Evolutionary conservation across 345 rosid genomes (phyloP), one percentile per base, ranked within the genome.

Genomic region (Syzygium grande): DNA sequence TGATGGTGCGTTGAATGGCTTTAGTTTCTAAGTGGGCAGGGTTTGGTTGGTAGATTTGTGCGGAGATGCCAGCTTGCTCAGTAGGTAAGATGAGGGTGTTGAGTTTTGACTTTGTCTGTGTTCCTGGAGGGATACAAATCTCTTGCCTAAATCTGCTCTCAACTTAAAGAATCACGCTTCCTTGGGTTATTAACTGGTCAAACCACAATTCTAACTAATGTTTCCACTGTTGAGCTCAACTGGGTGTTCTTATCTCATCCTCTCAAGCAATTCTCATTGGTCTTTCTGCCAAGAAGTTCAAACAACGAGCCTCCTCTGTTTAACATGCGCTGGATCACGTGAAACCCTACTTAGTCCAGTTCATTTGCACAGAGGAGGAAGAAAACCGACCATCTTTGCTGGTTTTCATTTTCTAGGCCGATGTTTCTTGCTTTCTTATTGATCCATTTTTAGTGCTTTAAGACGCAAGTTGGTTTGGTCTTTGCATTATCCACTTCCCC

Each of bases 261-360:
- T 84, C 55, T 41, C 38, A 27, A 51, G 55, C 85, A 51, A 34
- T 73, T 73, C 25, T 73, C 19, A 4, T 68, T 17, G 79, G 41
- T 16, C 22, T 68, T 68, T 65, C 16, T 30, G 38, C 43, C 49
- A 34, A 34, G 23, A 38, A 34, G 49, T 73, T 73, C 49, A 19
- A 34, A 34, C 25, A 22, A 22, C 11, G 49, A 9, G 43, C 13
- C 7, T 29, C 80, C 19, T 34, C 49, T 9, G 25, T 73, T 41
- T 4, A 84, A 84, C 79, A 29, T 56, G 86, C 86, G 88, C 88
- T 87, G 88, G 85, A 87, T 87, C 88, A 87, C 86, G 86, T 87
- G 88, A 87, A 54, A 86, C 38, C 78, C 88, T 59, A 2, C 79
- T 38, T 53, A 55, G 27, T 84, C 61, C 86, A 80, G 78, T 80